These are phyloP conservation scores for Hamamelis virginiana DNA, from an alignment of 164 flowering plant genomes.

Conservation along the genomic window DNA sequence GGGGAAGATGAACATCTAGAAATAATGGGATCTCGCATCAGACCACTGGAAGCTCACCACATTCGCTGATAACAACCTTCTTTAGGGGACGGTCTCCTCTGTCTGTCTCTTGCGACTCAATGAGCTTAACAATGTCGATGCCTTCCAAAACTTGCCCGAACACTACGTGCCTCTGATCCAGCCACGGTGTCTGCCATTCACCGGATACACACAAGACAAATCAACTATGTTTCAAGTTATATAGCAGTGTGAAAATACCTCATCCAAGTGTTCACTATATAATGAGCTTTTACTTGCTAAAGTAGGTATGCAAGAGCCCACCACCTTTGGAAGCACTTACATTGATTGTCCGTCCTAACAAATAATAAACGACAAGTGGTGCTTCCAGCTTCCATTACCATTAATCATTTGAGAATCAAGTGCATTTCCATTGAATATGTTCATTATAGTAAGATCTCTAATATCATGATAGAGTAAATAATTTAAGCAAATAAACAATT, in stretches of 20 bases:
- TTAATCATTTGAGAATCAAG: not conserved
- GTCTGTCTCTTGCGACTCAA: conserved; percentile 86
- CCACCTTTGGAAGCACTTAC: not conserved
- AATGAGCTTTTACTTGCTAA: too few relatives aligned
- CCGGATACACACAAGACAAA: conserved; percentile 2
- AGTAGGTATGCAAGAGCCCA: not conserved
- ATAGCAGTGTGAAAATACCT: not conserved
- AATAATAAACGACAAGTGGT: too few relatives aligned
- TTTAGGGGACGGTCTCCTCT: conserved; percentile 90
- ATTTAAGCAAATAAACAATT: not conserved
- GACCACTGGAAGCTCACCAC: conserved; percentile 81
- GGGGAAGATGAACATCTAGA: not conserved
- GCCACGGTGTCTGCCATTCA: conserved; percentile 84
- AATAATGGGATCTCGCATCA: conserved; percentile 17
- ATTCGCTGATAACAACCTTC: conserved; percentile 72
- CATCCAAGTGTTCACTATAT: too few relatives aligned
- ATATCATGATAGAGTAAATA: too few relatives aligned
- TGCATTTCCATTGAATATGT: not conserved
- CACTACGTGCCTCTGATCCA: conserved; percentile 93
- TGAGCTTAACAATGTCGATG: conserved; percentile 78
- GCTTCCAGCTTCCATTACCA: not conserved
- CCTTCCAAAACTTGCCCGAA: conserved; percentile 97
- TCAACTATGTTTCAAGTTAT: not conserved
- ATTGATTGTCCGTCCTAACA: not conserved
- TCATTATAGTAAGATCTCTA: not conserved